Evolutionary conservation across 2,329 filamentous ascomycete species (phyloP), one percentile per base, ranked within the genome.

Genomic region (Teratosphaeriaceae sp.): DNA sequence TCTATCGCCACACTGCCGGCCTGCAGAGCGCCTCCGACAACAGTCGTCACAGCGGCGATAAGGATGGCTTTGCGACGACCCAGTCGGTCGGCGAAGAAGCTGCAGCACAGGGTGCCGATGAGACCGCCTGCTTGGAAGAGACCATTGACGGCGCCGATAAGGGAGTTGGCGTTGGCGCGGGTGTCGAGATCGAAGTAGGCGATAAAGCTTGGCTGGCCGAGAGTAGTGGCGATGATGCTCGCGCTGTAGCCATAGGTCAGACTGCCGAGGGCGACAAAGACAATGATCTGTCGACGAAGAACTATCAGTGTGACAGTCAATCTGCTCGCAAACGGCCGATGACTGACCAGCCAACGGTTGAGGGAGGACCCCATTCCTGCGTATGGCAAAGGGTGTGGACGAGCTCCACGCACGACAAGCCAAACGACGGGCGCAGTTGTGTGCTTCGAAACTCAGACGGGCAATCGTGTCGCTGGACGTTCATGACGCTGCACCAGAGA

Each of bases 71-170:
- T 24, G 22, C 45, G 45, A 13, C 46, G 46, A n/a, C 46, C 46
- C 27, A 46, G 29, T 3, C 30, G 29, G 8, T 48, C 46, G 5
- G 43, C 33, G 2, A 21, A 21, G 29, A 38, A 48, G 38, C 45
- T 43, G 12, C 38, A 39, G 39, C 35, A 45, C 2, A 48, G 23
- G 27, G 38, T 38, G 8, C 46, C 46, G 7, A 41, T 27, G 27
- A 42, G 42, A 3, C 43, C 46, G 18, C 46, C 46, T 19, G 46
- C 46, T 16, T 38, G 39, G 15, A 43, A 48, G 30, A 48, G 38
- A 22, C 43, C 43, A 24, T 48, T 48, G 23, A 43, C 41, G 1
- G 46, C 43, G 12, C 40, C 43, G 8, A 16, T 11, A 7, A 34
- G 30, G 30, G 12, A 12, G 8, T 7, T 1, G 39, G 27, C 30